phyloP scores from a whole-genome alignment of 441 rosid species.

The Biscutella laevigata region DNA sequence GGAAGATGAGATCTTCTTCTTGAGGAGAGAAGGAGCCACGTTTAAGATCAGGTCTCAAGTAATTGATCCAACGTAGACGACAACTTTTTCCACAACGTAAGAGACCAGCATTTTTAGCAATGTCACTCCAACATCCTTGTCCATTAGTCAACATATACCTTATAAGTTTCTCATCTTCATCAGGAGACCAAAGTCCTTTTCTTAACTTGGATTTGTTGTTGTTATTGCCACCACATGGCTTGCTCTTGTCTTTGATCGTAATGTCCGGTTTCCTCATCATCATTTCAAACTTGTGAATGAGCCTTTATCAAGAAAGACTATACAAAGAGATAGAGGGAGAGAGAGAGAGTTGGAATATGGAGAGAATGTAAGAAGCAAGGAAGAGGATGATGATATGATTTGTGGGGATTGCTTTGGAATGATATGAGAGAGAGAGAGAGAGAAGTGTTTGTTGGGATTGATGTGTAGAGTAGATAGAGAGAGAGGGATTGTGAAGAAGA shows the following conservation, averaged over 20 bases:
- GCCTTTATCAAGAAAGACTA: slow-evolving; percentile 31
- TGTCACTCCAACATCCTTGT: slow-evolving; percentile 84
- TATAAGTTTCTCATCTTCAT: slow-evolving; percentile 81
- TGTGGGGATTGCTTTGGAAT: slow-evolving; percentile 77
- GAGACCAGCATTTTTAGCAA: slow-evolving; percentile 76
- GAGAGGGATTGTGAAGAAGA: slow-evolving; percentile 51
- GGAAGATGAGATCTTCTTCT: slow-evolving; percentile 73
- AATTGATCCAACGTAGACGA: slow-evolving; percentile 92
- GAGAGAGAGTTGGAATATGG: slow-evolving; percentile 20
- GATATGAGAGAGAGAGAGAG: slow-evolving; percentile 21
- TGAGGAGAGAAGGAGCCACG: slow-evolving; percentile 79
- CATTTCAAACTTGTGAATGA: slow-evolving; percentile 17
- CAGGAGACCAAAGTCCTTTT: slow-evolving; percentile 90
- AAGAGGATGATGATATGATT: slow-evolving; percentile 63
- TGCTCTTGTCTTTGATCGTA: slow-evolving; percentile 35
- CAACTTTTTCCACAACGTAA: slow-evolving; percentile 86
- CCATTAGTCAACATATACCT: slow-evolving; percentile 70
- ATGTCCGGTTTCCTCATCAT: slow-evolving; percentile 57
- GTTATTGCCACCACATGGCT: slow-evolving; percentile 14
- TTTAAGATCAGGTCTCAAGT: slow-evolving; percentile 82
- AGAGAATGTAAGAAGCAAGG: slow-evolving; percentile 39
- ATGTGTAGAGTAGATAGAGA: slow-evolving; percentile 62
- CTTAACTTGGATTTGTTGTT: slow-evolving; percentile 43
- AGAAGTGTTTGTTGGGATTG: slow-evolving; percentile 47
- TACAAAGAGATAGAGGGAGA: too few relatives aligned